These are phyloP conservation scores for Sherardia arvensis DNA, from an alignment of 257 asterid species.

Conservation along the genomic window DNA sequence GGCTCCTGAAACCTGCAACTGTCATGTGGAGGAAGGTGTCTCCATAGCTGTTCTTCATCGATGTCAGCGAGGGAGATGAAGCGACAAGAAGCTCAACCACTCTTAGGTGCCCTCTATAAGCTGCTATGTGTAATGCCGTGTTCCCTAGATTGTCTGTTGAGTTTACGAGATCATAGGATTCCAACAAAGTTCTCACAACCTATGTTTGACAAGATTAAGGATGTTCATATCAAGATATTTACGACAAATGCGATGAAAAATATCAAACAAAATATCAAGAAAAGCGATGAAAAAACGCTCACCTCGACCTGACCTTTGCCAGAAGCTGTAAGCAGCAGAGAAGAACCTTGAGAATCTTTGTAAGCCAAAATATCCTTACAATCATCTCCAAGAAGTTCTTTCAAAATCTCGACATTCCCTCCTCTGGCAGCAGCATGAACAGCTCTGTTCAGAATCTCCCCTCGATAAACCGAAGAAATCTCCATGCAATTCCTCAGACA, in stretches of 20 bases:
- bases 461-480: constrained; percentile 28
- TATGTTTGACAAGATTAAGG: constrained; percentile 15
- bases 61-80: constrained; percentile 32
- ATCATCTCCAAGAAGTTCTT: constrained; percentile 46
- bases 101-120: constrained; percentile 56
- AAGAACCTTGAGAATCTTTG: constrained; percentile 68
- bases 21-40: constrained; percentile 89
- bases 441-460: constrained; percentile 64
- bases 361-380: constrained; percentile 47
- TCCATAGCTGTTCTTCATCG: constrained; percentile 41
- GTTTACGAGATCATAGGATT: constrained; percentile 33
- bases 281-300: constrained; percentile 1
- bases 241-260: not conserved
- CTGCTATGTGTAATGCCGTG: constrained; percentile 67
- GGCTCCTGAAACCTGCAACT: constrained; percentile 64
- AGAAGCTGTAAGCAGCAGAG: constrained; percentile 71
- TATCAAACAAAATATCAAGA: too few relatives aligned
- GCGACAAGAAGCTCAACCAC: constrained; percentile 43
- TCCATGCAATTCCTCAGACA: constrained; percentile 21
- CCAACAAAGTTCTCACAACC: constrained; percentile 57
- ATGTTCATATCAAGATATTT: not conserved
- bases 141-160: constrained; percentile 58
- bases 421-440: constrained; percentile 88
- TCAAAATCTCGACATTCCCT: constrained; percentile 57
- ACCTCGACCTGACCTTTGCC: constrained; percentile 81